phyloP scores from a whole-genome alignment of 305 asterid genomes.

The Ajuga reptans region DNA sequence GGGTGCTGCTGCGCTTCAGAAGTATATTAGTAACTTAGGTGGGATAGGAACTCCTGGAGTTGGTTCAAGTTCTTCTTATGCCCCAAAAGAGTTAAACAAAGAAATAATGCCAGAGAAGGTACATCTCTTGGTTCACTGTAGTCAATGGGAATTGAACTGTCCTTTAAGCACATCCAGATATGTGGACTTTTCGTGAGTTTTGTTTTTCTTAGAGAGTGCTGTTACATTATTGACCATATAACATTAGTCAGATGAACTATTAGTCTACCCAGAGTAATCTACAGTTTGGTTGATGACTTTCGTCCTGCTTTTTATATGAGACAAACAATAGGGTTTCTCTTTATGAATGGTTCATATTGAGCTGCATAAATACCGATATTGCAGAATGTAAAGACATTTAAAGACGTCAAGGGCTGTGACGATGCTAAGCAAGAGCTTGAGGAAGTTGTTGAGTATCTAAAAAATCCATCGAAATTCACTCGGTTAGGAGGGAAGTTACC shows the following conservation, averaged over 20 bases:
- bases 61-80: conserved; percentile 82
- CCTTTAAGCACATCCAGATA: not conserved
- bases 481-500: conserved; percentile 95
- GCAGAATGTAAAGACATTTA: conserved; percentile 93
- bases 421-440: conserved; percentile 99
- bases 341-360: conserved; percentile 27
- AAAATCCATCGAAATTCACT: conserved; percentile 85
- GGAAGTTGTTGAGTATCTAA: conserved; percentile 96
- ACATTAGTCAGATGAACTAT: not conserved
- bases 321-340: not conserved
- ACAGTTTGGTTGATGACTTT: not conserved
- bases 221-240: not conserved
- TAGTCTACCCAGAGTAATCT: conserved; percentile 5
- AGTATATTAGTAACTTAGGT: conserved; percentile 87
- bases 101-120: conserved; percentile 93
- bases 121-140: not conserved
- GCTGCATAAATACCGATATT: conserved; percentile 9
- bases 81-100: conserved; percentile 79
- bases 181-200: not conserved
- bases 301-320: not conserved
- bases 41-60: conserved; percentile 93
- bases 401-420: conserved; percentile 98
- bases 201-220: not conserved
- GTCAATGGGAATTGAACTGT: not conserved
- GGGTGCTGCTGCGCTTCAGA: conserved; percentile 83